Percentiles rank a stretch among this genome's conserved stretches.
Conservation (phyloP, 164 flowering plant species). For the Kingdonia uniflora region DNA sequence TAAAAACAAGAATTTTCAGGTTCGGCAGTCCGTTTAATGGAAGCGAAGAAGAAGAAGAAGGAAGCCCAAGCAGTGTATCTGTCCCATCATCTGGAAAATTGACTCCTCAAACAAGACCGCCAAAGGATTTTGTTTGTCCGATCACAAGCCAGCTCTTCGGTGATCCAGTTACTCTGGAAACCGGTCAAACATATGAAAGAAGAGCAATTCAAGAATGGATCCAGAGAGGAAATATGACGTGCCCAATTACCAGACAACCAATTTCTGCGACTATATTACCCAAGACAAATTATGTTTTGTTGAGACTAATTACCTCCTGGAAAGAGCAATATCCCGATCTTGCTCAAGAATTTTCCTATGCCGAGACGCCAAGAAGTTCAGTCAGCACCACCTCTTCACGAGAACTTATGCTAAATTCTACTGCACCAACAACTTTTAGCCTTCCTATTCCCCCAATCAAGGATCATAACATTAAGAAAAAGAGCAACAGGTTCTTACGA, state of each 20-base stretch:
- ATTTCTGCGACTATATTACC: constrained; percentile 45
- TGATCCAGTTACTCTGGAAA: constrained; percentile 85
- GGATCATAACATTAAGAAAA: constrained; percentile 15
- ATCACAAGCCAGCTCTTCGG: constrained; percentile 58
- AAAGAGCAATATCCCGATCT: constrained; percentile 65
- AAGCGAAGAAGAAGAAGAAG: constrained; percentile 47
- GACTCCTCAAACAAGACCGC: constrained; percentile 42
- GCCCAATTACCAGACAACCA: constrained; percentile 70
- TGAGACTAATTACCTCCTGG: constrained; percentile 69
- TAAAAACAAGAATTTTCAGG: not conserved
- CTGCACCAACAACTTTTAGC: constrained; percentile 13
- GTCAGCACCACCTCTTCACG: constrained; percentile 17
- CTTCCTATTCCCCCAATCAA: constrained; percentile 12
- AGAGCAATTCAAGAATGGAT: constrained; percentile 84
- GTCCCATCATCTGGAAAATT: constrained; percentile 33
- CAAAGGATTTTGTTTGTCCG: constrained; percentile 75
- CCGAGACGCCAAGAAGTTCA: constrained; percentile 41
- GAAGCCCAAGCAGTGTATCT: constrained; percentile 34
- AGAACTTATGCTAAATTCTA: constrained; percentile 19
- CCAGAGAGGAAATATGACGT: constrained; percentile 56
- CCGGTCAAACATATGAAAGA: constrained; percentile 81
- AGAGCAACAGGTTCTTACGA: constrained; percentile 29
- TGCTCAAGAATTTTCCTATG: constrained; percentile 44
- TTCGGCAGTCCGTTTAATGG: constrained; percentile 30
- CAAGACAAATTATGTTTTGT: constrained; percentile 66